phyloP scores from a whole-genome alignment of 495 filamentous ascomycete species.

The Daldinia childiae region DNA sequence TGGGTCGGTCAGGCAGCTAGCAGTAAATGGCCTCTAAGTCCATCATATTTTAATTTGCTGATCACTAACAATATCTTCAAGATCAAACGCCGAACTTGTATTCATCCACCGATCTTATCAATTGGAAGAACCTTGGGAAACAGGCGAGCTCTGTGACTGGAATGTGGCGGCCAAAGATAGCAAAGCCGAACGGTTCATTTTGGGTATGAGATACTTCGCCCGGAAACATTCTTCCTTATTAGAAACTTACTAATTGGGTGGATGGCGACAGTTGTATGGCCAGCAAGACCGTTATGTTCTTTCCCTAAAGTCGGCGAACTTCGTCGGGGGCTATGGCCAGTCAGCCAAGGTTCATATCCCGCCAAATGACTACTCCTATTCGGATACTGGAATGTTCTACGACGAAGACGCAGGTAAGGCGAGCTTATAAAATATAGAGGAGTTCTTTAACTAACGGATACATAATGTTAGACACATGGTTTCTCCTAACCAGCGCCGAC shows the following conservation, averaged over 20 bases:
- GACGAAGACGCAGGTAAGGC: constrained; percentile 48
- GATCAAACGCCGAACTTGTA: constrained; percentile 56
- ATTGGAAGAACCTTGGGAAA: constrained; percentile 55
- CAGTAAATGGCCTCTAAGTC: constrained; percentile 42
- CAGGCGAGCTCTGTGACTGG: constrained; percentile 45
- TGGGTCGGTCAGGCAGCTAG: constrained; percentile 56
- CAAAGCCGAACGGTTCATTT: constrained; percentile 56
- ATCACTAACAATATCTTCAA: constrained; percentile 31
- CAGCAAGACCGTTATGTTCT: constrained; percentile 58
- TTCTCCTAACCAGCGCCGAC: constrained; percentile 57
- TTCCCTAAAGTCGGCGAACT: constrained; percentile 48
- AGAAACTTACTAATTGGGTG: not conserved
- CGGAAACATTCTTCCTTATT: not conserved
- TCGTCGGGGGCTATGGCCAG: constrained; percentile 49
- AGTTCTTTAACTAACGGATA: constrained; percentile 6
- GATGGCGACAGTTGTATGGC: constrained; percentile 51
- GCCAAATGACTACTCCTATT: constrained; percentile 55
- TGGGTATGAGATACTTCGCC: constrained; percentile 43
- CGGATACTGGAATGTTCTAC: constrained; percentile 58
- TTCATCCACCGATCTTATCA: constrained; percentile 56
- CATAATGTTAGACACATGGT: constrained; percentile 49
- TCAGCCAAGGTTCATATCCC: constrained; percentile 54
- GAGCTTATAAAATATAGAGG: not conserved
- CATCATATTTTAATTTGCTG: constrained; percentile 1
- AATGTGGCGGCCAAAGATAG: constrained; percentile 58